Conservation (phyloP, 2,329 filamentous ascomycete species). For the Fusarium penzigii region DNA sequence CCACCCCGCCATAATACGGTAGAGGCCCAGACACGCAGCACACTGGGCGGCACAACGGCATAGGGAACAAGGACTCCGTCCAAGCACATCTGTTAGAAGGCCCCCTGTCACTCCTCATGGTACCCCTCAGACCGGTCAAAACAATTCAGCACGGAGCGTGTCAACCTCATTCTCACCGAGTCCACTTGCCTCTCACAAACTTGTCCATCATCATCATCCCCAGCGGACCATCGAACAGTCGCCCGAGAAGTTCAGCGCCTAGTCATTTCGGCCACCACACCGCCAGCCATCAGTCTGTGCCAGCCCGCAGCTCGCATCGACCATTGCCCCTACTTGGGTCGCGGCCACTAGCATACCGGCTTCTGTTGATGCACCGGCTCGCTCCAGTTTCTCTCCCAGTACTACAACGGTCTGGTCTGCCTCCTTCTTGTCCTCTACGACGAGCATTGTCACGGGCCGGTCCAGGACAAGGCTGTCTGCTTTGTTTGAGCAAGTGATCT, state of each 20-base stretch:
- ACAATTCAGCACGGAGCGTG: conserved; percentile 43
- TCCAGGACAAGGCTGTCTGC: conserved; percentile 20
- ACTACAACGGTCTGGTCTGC: conserved; percentile 24
- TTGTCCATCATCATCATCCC: conserved; percentile 35
- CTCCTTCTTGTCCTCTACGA: conserved; percentile 8
- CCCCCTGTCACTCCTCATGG: conserved; percentile 32
- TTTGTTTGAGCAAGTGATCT: conserved; percentile 14
- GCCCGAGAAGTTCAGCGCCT: conserved; percentile 32
- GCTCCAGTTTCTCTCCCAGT: conserved; percentile 21
- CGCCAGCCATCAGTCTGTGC: conserved; percentile 29
- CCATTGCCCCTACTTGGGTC: conserved; percentile 31
- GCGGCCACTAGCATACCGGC: conserved; percentile 30
- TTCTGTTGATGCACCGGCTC: conserved; percentile 23
- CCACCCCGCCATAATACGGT: too few relatives aligned
- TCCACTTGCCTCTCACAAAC: conserved; percentile 40
- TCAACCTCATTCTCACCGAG: conserved; percentile 42
- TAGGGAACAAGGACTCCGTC: conserved; percentile 21
- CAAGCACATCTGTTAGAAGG: conserved; percentile 24
- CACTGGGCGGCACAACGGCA: conserved; percentile 26
- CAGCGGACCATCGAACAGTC: conserved; percentile 29
- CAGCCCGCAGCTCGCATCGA: conserved; percentile 30
- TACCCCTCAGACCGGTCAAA: conserved; percentile 45
- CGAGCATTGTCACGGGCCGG: conserved; percentile 11
- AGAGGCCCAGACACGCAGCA: conserved; percentile 4
- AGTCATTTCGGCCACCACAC: conserved; percentile 32